phyloP scores from a whole-genome alignment of 768 basidiomycete species.

The Termitomyces sp. region DNA sequence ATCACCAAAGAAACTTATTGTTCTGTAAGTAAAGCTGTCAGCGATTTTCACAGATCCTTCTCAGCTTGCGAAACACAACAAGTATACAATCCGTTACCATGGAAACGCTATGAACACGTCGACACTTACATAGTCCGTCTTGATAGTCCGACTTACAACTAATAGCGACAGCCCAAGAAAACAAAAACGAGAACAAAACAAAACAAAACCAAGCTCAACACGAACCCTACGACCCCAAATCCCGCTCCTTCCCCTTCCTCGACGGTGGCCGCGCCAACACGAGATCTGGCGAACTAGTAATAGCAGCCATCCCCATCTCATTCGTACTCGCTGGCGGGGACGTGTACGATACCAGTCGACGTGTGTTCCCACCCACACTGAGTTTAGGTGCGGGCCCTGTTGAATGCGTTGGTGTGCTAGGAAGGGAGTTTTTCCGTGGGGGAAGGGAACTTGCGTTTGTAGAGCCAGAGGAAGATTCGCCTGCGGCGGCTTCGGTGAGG shows the following conservation, averaged over 20 bases:
- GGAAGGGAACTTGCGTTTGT: conserved; percentile 10
- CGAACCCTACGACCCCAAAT: conserved; percentile 6
- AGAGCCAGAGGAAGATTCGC: conserved; percentile 29
- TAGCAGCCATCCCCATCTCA: conserved; percentile 7
- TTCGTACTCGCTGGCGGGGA: conserved; percentile 1
- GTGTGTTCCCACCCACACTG: background rate
- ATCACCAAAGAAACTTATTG: background rate
- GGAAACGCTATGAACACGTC: background rate
- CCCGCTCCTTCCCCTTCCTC: conserved; percentile 19
- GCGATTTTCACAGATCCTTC: background rate
- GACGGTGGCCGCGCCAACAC: conserved; percentile 12
- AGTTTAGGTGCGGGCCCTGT: background rate
- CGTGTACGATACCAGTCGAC: conserved; percentile 13
- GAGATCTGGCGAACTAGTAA: conserved; percentile 15
- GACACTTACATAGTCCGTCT: background rate
- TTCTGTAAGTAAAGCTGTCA: background rate
- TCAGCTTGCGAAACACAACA: background rate
- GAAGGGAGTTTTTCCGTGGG: conserved; percentile 13
- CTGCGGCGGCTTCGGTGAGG: conserved; percentile 79
- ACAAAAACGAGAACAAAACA: background rate
- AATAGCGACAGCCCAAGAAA: background rate
- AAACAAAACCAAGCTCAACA: background rate
- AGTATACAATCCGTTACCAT: background rate
- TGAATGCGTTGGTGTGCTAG: conserved; percentile 10
- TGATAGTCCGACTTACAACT: background rate